These are phyloP conservation scores for Monosporascus sp. DNA, from an alignment of 2,329 filamentous ascomycete species.

Conservation along the genomic window DNA sequence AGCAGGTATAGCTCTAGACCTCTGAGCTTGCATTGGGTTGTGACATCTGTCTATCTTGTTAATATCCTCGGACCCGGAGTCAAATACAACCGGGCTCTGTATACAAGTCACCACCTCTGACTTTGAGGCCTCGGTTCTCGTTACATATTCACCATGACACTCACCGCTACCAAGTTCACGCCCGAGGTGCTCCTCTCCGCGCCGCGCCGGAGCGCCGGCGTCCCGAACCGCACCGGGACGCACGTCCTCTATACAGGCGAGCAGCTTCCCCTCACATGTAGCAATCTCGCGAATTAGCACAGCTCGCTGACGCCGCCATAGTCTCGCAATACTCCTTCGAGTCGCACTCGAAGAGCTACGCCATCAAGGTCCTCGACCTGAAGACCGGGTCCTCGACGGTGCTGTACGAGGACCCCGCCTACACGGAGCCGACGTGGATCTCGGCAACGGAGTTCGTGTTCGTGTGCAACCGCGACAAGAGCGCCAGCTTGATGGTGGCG, in stretches of 20 bases:
- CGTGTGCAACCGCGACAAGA: constrained; percentile 45
- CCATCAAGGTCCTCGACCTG: constrained; percentile 68
- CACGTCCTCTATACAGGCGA: constrained; percentile 59
- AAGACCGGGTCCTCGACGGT: constrained; percentile 58
- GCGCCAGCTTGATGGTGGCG: constrained; percentile 41
- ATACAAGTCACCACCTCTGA: no score
- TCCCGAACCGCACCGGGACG: constrained; percentile 64
- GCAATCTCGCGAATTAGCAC: no score
- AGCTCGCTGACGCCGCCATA: constrained; percentile 20
- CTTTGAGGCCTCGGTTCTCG: neutral
- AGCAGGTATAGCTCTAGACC: no score
- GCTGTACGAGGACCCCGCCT: constrained; percentile 59
- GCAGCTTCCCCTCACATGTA: constrained; percentile 4
- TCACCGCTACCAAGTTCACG: constrained; percentile 66
- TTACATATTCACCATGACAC: constrained; percentile 52
- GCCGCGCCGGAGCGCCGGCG: constrained; percentile 63
- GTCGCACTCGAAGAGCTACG: constrained; percentile 60
- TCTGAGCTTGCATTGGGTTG: no score
- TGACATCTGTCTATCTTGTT: no score
- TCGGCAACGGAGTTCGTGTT: constrained; percentile 56
- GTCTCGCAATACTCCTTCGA: constrained; percentile 76
- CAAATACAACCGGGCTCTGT: no score
- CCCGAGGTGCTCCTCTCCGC: constrained; percentile 73
- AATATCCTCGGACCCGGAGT: no score
- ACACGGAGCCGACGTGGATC: constrained; percentile 73